These are phyloP conservation scores for Rhytidiadelphus loreus DNA, from an alignment of 225 moss, liverwort and hornwort species.

Conservation along the genomic window DNA sequence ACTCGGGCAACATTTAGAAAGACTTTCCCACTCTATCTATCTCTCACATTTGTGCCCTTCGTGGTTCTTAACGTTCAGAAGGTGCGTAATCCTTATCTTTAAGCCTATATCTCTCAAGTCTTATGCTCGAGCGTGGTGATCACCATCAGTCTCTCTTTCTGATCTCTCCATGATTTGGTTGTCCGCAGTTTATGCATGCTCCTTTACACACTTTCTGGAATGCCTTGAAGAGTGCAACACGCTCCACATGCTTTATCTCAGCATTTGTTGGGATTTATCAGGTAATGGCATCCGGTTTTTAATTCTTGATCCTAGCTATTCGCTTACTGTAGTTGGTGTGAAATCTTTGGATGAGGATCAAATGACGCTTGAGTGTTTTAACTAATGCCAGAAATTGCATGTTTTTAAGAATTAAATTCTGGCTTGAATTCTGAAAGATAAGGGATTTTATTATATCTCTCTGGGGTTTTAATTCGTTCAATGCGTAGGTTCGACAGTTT, in stretches of 20 bases:
- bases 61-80: constrained; percentile 86
- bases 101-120: not conserved
- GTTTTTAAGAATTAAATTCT: not conserved
- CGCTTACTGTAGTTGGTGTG: not conserved
- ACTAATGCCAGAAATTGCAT: not conserved
- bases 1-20: constrained; percentile 70
- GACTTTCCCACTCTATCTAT: constrained; percentile 80
- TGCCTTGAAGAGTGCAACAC: constrained; percentile 67
- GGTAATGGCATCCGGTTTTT: constrained; percentile 14
- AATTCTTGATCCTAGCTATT: not conserved
- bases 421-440: not conserved
- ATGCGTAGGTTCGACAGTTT: not conserved
- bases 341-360: not conserved
- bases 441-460: not conserved
- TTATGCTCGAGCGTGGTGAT: not conserved
- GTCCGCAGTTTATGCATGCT: constrained; percentile 67
- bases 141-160: not conserved
- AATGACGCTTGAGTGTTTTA: not conserved
- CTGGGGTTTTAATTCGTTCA: not conserved
- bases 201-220: constrained; percentile 76
- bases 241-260: constrained; percentile 73
- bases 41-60: constrained; percentile 82
- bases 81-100: constrained; percentile 13
- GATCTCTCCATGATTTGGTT: not conserved
- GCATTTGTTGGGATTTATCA: constrained; percentile 78